Evolutionary conservation across 306 rosid genomes (phyloP), one percentile per base, ranked within the genome.

Genomic region (Luffa aegyptiaca): DNA sequence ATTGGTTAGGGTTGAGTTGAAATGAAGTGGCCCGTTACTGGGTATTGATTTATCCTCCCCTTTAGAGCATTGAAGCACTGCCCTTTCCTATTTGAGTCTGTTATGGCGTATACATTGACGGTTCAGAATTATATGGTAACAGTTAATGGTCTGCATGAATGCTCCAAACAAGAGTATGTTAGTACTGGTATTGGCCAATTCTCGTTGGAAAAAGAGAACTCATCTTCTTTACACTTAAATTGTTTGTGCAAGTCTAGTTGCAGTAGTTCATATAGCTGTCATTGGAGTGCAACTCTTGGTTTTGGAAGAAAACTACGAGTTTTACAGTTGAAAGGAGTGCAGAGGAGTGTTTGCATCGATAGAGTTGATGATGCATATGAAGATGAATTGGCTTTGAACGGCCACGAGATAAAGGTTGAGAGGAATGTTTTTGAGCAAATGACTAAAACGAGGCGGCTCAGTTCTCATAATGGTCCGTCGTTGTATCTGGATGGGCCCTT

Each of bases 61-160:
- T 18, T 35, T 10, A 53, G 52, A 76, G 68, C 10, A 56, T 55
- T 76, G 68, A 76, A 39, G 52, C 72, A 39, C 77, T 58, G 58
- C 79, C 78, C 79, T 49, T 82, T 82, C 58, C 5, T 21, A 10
- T 42, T 75, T 58, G 35, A 64, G 83, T 48, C 6, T 1, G 71
- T 62, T 69, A 91, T 92, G 97, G 92, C 86, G 45, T 79, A 86
- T 70, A 44, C 76, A 14, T 76, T 82, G 76, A 66, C 87, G 82
- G 80, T 88, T 46, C 93, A 85, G 79, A 86, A 81, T 79, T 78
- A 70, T 73, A 41, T 78, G 76, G 86, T 89, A 70, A 78, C 80
- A 35, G 72, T 79, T 79, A 81, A 65, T 68, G 39, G 82, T 85
- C 78, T 85, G 70, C 76, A 64, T 79, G 87, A 80, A 41, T 73